Conservation (phyloP, 208 protist genomes). For the Crithidia thermophila region DNA sequence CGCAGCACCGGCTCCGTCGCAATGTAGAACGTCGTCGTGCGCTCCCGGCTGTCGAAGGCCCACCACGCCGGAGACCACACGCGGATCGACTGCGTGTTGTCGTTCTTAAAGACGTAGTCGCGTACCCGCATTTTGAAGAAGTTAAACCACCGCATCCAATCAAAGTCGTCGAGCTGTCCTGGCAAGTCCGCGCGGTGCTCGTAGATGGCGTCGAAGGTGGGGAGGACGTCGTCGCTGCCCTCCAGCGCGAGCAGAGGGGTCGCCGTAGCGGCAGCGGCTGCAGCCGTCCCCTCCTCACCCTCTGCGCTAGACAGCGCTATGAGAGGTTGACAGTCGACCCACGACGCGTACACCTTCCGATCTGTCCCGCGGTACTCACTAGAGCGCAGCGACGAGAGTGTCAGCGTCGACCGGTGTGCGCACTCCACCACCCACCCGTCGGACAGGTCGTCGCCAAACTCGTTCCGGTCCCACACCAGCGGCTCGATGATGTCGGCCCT, state of each 20-base stretch:
- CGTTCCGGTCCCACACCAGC: conserved; percentile 14
- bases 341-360: conserved; percentile 36
- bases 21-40: conserved; percentile 41
- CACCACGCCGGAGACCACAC: conserved; percentile 56
- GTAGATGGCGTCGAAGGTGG: conserved; percentile 36
- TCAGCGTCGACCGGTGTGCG: conserved; percentile 44
- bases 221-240: conserved; percentile 25
- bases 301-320: neutral
- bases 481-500: neutral
- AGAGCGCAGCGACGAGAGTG: conserved; percentile 48
- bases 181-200: conserved; percentile 20
- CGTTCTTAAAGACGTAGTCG: conserved; percentile 4
- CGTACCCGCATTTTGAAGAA: conserved; percentile 22
- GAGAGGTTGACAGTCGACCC: conserved; percentile 27
- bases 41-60: conserved; percentile 22
- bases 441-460: conserved; percentile 20
- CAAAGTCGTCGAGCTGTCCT: conserved; percentile 20
- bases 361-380: conserved; percentile 52
- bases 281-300: neutral
- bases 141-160: conserved; percentile 38
- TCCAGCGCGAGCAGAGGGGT: conserved; percentile 1
- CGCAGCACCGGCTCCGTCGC: conserved; percentile 40
- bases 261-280: no score
- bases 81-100: conserved; percentile 9
- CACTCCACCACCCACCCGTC: conserved; percentile 30